Evolutionary conservation across 2,329 filamentous ascomycete species (phyloP), one percentile per base, ranked within the genome.

Genomic region (Sporothrix globosa): DNA sequence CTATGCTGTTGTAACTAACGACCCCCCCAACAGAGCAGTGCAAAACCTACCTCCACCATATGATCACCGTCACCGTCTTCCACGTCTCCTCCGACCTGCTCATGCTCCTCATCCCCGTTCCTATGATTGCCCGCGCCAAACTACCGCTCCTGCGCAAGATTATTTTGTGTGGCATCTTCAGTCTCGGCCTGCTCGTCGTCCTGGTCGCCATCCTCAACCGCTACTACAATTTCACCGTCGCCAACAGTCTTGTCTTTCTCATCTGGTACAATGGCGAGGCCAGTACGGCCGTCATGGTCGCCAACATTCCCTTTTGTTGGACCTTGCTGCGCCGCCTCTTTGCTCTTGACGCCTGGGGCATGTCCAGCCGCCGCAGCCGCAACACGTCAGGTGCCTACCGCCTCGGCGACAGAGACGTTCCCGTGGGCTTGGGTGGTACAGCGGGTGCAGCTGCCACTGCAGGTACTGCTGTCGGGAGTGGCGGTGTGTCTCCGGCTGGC

Each of bases 181-280:
- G 83, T 2, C 80, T 90, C 2, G 88, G 88, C 0, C 75, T 84
- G 3, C 85, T 87, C 72, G 80, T 81, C 60, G 77, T 90, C 67
- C 78, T 89, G 17, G 84, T 85, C 21, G 85, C 87, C 13, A 82
- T 85, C 6, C 79, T 90, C 19, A 89, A 88, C 78, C 88, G 88
- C 72, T 86, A 87, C 75, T 88, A 88, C 78, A 87, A 85, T 58
- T 88, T 90, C 72, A 83, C 79, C 19, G 78, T 86, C 24, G 85
- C 85, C 0, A 88, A 87, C 75, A 85, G 84, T 2, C 79, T 80
- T 17, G 77, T 84, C 50, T 90, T 87, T 81, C 83, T 87, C 0
- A 84, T 84, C 73, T 90, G 87, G 87, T 88, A 88, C 73, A 83
- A 87, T 10, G 83, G 86, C 39, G 87, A 90, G 75, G 83, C 84